phyloP scores from a whole-genome alignment of 1,284 basidiomycete genomes.

The Bjerkandera adusta region DNA sequence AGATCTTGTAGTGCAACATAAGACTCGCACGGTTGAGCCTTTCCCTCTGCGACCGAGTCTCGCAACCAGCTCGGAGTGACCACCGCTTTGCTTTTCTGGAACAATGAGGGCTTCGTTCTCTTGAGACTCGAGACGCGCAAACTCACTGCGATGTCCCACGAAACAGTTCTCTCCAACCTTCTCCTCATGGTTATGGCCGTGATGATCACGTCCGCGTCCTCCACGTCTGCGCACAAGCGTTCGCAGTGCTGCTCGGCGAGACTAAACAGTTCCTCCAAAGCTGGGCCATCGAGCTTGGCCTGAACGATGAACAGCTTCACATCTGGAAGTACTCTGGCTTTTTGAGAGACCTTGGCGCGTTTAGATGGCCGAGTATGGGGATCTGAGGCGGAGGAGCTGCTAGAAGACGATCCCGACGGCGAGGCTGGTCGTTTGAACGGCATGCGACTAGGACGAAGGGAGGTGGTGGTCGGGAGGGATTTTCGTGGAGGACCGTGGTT shows the following conservation, averaged over 20 bases:
- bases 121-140: neutral
- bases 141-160: slow-evolving; percentile 63
- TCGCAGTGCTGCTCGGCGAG: slow-evolving; percentile 43
- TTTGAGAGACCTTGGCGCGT: slow-evolving; percentile 12
- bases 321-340: slow-evolving; percentile 21
- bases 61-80: slow-evolving; percentile 69
- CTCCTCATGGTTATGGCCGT: slow-evolving; percentile 63
- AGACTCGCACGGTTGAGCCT: slow-evolving; percentile 45
- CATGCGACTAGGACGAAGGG: no score
- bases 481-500: no score
- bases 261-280: slow-evolving; percentile 43
- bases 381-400: slow-evolving; percentile 15
- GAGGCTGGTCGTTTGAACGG: slow-evolving; percentile 29
- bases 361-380: slow-evolving; percentile 14
- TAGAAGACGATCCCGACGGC: slow-evolving; percentile 8
- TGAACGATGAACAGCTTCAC: slow-evolving; percentile 54
- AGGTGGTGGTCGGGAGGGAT: no score
- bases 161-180: slow-evolving; percentile 65
- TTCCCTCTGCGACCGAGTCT: slow-evolving; percentile 46
- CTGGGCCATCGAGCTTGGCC: slow-evolving; percentile 49
- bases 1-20: slow-evolving; percentile 55
- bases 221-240: slow-evolving; percentile 36
- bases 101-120: neutral
- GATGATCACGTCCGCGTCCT: slow-evolving; percentile 63
- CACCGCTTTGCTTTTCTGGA: slow-evolving; percentile 58